Evolutionary conservation across 257 asterid genomes (phyloP), one percentile per base, ranked within the genome.

Genomic region (Cordia subcordata): DNA sequence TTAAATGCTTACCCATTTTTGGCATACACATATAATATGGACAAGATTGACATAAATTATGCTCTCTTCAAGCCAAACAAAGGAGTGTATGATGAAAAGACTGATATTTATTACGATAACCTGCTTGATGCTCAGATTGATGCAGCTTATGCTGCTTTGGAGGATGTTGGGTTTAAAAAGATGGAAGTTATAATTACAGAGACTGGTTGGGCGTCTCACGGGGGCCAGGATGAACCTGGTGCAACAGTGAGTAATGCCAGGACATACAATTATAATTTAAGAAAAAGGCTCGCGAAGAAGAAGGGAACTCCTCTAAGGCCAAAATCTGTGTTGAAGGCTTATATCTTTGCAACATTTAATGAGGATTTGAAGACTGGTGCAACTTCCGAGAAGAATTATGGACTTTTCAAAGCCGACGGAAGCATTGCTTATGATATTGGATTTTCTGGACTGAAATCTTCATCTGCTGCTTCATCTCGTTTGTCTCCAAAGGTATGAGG

Each of bases 121-220:
- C 40, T 93, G 88, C 87, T 93, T 6, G 99, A 93, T 66, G 99
- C 99, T 63, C 99, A 86, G 75, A 85, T 93, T 45, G 97, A 93
- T 67, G 94, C 99, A 19, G 93, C 96, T 46, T 93, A 89, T 73
- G 96, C 78, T 44, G 99, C 99, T 18, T 59, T 93, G 64, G 96
- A 89, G 57, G 75, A 76, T 55, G 94, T 90, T 5, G 96, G 97
- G 9, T 81, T 67, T 65, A 68, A 63, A 37, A 80, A 82, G 52
- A 89, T 93, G 96, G 97, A 93, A 64, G 94, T 93, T 56, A 82
- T 93, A 49, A 71, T 93, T 49, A 89, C 99, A 0, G 99, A 93
- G 74, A 93, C 99, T 0, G 99, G 99, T 27, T 93, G 99, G 99
- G 96, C 99, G 64, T 93, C 99, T 60, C 78, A 60, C 51, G 99